Percentiles rank a stretch among this genome's conserved stretches.
Conservation (phyloP, 208 protist species). For the Leishmania amazonensis region DNA sequence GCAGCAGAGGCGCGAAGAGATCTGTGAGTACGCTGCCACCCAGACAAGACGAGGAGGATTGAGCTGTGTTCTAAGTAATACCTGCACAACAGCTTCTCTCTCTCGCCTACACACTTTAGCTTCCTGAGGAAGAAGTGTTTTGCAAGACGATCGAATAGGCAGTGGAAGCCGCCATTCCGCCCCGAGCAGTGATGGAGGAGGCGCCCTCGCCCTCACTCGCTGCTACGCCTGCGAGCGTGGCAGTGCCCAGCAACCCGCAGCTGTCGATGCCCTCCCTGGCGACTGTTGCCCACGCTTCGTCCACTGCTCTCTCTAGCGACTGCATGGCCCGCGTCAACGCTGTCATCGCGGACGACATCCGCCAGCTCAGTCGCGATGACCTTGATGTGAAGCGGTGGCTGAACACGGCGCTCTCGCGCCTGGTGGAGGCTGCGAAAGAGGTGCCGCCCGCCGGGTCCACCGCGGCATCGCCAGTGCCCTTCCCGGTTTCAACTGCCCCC, state of each 20-base stretch:
- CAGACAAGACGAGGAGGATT: neutral
- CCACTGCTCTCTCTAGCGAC: slow-evolving; percentile 14
- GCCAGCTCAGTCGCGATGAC: slow-evolving; percentile 30
- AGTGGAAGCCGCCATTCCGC: neutral
- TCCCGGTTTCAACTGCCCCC: neutral
- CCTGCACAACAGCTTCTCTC: neutral
- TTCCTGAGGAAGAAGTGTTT: neutral
- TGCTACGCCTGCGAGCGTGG: neutral
- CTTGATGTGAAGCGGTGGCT: slow-evolving; percentile 65
- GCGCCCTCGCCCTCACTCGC: slow-evolving; percentile 1
- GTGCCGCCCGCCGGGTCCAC: neutral
- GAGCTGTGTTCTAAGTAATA: neutral
- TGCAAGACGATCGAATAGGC: neutral
- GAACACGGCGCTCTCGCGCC: slow-evolving; percentile 40
- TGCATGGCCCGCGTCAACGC: slow-evolving; percentile 18
- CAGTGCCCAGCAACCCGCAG: neutral
- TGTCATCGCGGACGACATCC: slow-evolving; percentile 33
- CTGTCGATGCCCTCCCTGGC: neutral
- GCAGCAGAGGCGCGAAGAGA: slow-evolving; percentile 2
- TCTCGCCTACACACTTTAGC: neutral
- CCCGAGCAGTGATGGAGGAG: neutral
- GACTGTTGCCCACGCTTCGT: neutral
- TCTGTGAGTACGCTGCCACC: neutral
- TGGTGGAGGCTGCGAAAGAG: slow-evolving; percentile 24
- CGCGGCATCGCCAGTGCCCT: neutral